Conservation (phyloP, 2,329 filamentous ascomycete genomes). For the Talaromyces verruculosus region DNA sequence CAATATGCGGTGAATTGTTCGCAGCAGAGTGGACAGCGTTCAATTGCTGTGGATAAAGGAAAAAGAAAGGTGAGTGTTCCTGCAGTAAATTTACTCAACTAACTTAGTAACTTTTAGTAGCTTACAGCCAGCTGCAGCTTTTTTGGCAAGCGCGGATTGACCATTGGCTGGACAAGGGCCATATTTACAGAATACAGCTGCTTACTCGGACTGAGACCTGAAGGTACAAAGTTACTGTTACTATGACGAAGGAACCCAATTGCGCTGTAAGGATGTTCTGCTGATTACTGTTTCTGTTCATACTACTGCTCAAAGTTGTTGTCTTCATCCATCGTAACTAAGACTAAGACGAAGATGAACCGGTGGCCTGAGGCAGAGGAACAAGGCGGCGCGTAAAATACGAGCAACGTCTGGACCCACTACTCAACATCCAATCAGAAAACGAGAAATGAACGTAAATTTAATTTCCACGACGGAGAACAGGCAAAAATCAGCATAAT, state of each 20-base stretch:
- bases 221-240: background rate
- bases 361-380: background rate
- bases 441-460: background rate
- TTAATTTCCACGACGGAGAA: background rate
- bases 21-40: slow-evolving; percentile 13
- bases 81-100: background rate
- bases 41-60: background rate
- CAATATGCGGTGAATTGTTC: slow-evolving; percentile 16
- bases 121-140: background rate
- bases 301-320: too few species aligned
- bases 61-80: slow-evolving; percentile 17
- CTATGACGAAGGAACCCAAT: background rate
- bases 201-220: background rate
- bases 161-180: background rate
- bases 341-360: background rate
- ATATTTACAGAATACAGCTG: background rate
- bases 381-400: slow-evolving; percentile 4
- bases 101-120: background rate
- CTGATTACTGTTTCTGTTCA: background rate
- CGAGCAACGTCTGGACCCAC: background rate
- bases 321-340: too few species aligned
- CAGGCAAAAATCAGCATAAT: background rate
- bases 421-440: background rate
- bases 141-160: background rate
- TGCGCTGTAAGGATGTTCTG: background rate